Evolutionary conservation across 2,329 filamentous ascomycete genomes (phyloP), one percentile per base, ranked within the genome.

Genomic region (Clonostachys byssicola): DNA sequence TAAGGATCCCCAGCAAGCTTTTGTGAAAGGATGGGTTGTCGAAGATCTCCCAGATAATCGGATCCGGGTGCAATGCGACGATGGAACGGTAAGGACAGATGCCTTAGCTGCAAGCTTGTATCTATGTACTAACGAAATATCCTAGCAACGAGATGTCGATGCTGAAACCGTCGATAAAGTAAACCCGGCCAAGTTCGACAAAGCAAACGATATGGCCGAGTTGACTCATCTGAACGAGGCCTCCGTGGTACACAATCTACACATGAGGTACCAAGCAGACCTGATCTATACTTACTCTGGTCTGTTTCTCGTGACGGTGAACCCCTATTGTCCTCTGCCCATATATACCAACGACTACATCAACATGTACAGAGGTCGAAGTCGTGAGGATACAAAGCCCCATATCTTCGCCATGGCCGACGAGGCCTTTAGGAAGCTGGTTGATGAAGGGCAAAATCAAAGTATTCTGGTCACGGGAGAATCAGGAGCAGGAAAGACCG

Each of bases 111-210:
- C 12, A 50, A 8, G 16, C 16, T n/a, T 16, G 23, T 34, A 38
- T 47, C 13, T 44, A 23, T 35, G 45, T 20, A 63, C 53, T 48
- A 20, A 63, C 52, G 40, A 39, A 46, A 14, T 9, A 18, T 16
- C 34, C 30, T 55, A 94, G 84, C 90, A 96, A 82, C 86, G 90
- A 56, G 88, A 95, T 62, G 86, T 94, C 44, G 86, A 92, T 55
- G 72, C 81, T 45, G 92, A 97, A 58, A 87, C 84, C 58, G 91
- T 96, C 56, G 95, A 99, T 76, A 97, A 96, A 70, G 95, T 99
- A 73, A 99, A 99, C 69, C 94, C 94, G 42, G 92, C 92, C 60
- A 99, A 99, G 66, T 99, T 99, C 71, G 94, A 99, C 79, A 99
- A 96, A 70, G 92, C 92, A 54, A 91, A 95, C 71, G 95, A 99